Base-by-base conservation (phyloP, 768 basidiomycete species). In the Chalciporus sphaerocephalus region DNA sequence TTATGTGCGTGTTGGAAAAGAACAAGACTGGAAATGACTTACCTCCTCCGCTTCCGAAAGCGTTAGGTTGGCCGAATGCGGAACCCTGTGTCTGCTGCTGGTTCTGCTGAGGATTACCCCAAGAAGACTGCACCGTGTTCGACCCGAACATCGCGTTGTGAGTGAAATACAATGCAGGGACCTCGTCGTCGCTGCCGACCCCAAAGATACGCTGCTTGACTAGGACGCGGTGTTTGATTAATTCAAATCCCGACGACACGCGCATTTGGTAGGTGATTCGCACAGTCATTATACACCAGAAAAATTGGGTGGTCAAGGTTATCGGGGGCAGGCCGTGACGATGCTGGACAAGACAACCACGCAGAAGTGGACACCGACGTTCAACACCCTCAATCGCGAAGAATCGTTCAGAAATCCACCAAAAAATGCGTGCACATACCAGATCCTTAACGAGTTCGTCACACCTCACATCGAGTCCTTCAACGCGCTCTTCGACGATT, bases 401-500 rank as follows among this genome's bases (percentile, higher is more conserved):
- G 70, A 80, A 6, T 65, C 74, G 4, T 96, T 96, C 69, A 76
- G 78, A 65, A 74, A 82, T 46, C 96, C 95, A 0, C 75, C 86
- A 21, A 74, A 75, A 54, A 68, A 78, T 33, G 79, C 79, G 17
- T 78, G 87, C 18, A 80, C 83, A 11, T 81, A 89, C 53, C 81
- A 81, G 16, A 87, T 88, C 42, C 74, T 98, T 49, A 91, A 96
- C 55, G 90, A 95, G 67, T 90, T 97, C 57, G 92, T 97, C 43
- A 72, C 80, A 18, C 95, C 96, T 6, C 94, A 97, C 63, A 80
- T 98, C 51, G 88, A 97, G 65, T 92, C 90, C 30, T 98, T 99
- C 76, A 95, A 98, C 67, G 85, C 92, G 13, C 77, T 99, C 21
- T 94, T 97, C 64, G 94, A 97, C 59, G 92, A 95, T 64, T 84